Base-by-base conservation (phyloP, 345 rosid species). In the Euphorbia lathyris region DNA sequence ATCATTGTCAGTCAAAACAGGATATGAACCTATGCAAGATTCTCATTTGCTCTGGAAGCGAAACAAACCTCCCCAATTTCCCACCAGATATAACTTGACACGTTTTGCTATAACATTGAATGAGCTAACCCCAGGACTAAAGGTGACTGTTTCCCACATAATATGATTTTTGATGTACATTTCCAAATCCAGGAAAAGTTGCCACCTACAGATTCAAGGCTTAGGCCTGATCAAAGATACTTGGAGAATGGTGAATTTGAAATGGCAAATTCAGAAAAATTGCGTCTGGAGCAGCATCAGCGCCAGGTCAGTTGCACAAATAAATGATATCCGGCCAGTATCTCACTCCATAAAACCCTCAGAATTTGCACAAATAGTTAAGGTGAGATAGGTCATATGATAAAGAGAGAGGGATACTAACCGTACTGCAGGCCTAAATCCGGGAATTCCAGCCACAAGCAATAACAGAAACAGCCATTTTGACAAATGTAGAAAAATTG, bases 141-240 rank as follows among this genome's bases (percentile, higher is more conserved):
- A 89, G 99, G 99, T 95, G 70, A 52, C 11, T 56, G 65, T n/a
- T 76, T 4, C 20, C 22, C 58, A 26, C 70, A 34, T n/a, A 50
- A 59, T 23, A 6, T 52, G 60, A 63, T 67, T 25, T 59, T 27
- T 62, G 20, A 56, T 72, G 56, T 58, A 0, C 7, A 23, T 50
- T 66, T 12, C 9, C 38, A 2, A 56, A 51, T 77, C 66, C 82
- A 95, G 99, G 99, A 90, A 67, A 92, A 78, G 76, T 68, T 96
- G 77, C 99, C 99, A 9, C 98, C 98, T 7, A 96, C 99, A 14
- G 99, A 96, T 78, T 96, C 99, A 26, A 88, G 99, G 82, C 89
- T 96, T 42, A 85, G 99, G 80, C 98, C 98, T 5, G 99, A 96
- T 79, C 99, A 96, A 70, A 84, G 93, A 69, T 81, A 77, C 79